These are phyloP conservation scores for Irpex sp. DNA, from an alignment of 1,284 basidiomycete species.

Conservation along the genomic window DNA sequence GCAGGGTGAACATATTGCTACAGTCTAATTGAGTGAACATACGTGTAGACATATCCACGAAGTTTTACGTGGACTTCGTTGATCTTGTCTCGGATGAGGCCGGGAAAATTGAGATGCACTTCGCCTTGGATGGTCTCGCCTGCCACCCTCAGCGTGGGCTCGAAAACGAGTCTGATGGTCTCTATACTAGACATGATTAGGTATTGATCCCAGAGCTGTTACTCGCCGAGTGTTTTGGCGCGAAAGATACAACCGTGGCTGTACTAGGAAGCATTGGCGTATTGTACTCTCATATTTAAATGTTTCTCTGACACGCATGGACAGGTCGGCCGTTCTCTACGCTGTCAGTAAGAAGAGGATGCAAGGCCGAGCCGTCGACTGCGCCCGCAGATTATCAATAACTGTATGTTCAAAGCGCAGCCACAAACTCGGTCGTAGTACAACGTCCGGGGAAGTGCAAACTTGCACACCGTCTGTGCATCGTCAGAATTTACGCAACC, in stretches of 20 bases:
- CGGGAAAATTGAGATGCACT: constrained; percentile 14
- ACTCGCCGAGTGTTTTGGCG: background rate
- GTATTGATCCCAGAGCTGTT: background rate
- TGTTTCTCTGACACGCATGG: background rate
- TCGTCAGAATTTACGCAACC: background rate
- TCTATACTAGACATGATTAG: background rate
- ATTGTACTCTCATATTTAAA: background rate
- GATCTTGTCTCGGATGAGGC: constrained; percentile 15
- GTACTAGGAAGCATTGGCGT: background rate
- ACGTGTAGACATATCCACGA: constrained; percentile 18
- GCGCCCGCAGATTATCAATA: background rate
- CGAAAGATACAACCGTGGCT: background rate
- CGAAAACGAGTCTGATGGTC: background rate
- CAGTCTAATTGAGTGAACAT: background rate
- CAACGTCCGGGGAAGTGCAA: background rate
- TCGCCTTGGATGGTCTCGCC: constrained; percentile 5
- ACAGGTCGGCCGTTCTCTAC: background rate
- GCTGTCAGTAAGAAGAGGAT: background rate
- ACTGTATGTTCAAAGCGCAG: background rate
- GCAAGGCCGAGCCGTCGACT: background rate
- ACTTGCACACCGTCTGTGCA: background rate
- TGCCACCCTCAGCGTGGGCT: background rate
- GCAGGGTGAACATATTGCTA: background rate
- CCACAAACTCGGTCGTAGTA: background rate
- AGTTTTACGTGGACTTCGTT: constrained; percentile 19